Conservation (phyloP, 2,329 filamentous ascomycete genomes). For the Ascocoryne sarcoides region DNA sequence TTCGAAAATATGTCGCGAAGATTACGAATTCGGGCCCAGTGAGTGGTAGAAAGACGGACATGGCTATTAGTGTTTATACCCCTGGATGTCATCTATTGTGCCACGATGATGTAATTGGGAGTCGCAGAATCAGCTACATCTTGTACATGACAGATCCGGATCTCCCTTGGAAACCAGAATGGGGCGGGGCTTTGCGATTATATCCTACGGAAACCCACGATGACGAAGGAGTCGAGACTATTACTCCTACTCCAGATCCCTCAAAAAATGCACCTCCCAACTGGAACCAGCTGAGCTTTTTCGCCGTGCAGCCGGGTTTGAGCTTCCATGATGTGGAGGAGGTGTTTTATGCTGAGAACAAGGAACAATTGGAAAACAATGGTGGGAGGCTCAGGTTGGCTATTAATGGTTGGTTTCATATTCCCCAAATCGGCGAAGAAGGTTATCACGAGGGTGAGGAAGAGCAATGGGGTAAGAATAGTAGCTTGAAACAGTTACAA, state of each 20-base stretch:
- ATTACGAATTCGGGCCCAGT: slow-evolving; percentile 82
- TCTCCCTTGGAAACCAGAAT: slow-evolving; percentile 77
- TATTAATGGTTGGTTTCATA: slow-evolving; percentile 98
- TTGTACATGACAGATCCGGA: slow-evolving; percentile 93
- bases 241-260: slow-evolving; percentile 70
- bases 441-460: slow-evolving; percentile 84
- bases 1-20: slow-evolving; percentile 78
- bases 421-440: slow-evolving; percentile 88
- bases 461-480: slow-evolving; percentile 79
- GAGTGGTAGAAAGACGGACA: slow-evolving; percentile 91
- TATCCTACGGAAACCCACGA: slow-evolving; percentile 63
- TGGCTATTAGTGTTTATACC: slow-evolving; percentile 98
- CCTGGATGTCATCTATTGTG: slow-evolving; percentile 92
- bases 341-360: slow-evolving; percentile 66
- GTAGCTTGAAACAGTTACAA: slow-evolving; percentile 85
- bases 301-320: slow-evolving; percentile 94
- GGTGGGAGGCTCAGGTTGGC: slow-evolving; percentile 86
- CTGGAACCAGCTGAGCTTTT: slow-evolving; percentile 97
- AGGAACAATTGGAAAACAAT: slow-evolving; percentile 54
- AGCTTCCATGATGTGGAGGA: slow-evolving; percentile 99
- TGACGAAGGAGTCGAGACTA: slow-evolving; percentile 64
- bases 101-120: slow-evolving; percentile 99
- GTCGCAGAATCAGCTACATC: slow-evolving; percentile 90
- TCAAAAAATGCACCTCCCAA: slow-evolving; percentile 81
- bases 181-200: slow-evolving; percentile 85